phyloP scores from a whole-genome alignment of 495 filamentous ascomycete species.

The Podospora conica region DNA sequence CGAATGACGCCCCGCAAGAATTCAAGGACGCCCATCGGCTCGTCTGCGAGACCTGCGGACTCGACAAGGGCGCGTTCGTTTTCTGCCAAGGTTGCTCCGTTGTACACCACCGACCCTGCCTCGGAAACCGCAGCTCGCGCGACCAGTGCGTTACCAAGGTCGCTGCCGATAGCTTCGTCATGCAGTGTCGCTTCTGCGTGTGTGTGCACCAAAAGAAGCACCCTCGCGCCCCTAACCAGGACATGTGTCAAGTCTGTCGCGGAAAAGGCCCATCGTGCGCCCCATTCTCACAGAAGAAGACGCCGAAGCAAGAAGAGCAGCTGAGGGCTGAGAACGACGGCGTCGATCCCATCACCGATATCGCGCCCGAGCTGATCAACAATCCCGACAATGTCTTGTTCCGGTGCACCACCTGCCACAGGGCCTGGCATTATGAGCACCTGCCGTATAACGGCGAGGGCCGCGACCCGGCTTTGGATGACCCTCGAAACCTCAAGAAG shows the following conservation, averaged over 20 bases:
- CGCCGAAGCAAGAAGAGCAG: conserved; percentile 73
- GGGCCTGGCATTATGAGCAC: conserved; percentile 80
- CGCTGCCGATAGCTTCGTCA: conserved; percentile 64
- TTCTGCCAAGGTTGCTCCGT: conserved; percentile 87
- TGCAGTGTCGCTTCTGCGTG: conserved; percentile 87
- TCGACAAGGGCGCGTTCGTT: conserved; percentile 59
- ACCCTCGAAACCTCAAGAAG: conserved; percentile 34
- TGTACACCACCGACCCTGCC: conserved; percentile 73
- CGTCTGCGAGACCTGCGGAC: conserved; percentile 65
- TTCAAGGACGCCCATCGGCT: conserved; percentile 64
- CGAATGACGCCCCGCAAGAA: conserved; percentile 42
- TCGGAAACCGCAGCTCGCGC: conserved; percentile 63
- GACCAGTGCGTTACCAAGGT: conserved; percentile 97
- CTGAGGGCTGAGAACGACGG: conserved; percentile 70
- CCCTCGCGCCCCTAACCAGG: conserved; percentile 56
- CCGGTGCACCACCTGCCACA: conserved; percentile 67
- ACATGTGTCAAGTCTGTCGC: conserved; percentile 64
- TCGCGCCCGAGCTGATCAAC: conserved; percentile 62
- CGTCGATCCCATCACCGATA: conserved; percentile 62
- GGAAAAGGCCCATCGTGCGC: conserved; percentile 53
- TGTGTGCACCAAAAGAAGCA: conserved; percentile 62
- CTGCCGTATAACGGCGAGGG: conserved; percentile 47
- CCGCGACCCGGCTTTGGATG: conserved; percentile 31
- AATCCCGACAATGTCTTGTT: conserved; percentile 72
- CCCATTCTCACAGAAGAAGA: conserved; percentile 62